Conservation (phyloP, 345 rosid genomes). For the Sisymbrium altissimum region DNA sequence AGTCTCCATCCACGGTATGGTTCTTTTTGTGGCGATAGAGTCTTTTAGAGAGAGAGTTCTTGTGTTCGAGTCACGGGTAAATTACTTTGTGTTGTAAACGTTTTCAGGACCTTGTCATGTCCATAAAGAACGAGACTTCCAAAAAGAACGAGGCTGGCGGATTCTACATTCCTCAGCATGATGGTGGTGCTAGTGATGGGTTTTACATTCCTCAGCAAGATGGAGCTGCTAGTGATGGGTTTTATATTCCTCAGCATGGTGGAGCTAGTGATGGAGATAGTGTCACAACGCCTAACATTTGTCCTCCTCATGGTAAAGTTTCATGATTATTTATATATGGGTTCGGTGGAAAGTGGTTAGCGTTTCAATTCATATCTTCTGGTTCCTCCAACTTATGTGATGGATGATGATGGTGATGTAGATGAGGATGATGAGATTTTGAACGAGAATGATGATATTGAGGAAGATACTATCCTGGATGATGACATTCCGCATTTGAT, state of each 20-base stretch:
- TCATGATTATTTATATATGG: background rate
- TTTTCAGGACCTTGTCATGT: background rate
- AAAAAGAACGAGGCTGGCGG: background rate
- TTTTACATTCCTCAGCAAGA: constrained; percentile 2
- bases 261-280: background rate
- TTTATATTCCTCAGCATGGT: background rate
- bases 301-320: background rate
- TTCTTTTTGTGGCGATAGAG: background rate
- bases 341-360: background rate
- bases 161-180: constrained; percentile 5
- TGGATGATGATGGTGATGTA: background rate
- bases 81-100: background rate
- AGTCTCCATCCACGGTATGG: background rate
- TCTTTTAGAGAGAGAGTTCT: background rate
- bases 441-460: constrained; percentile 18
- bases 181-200: background rate
- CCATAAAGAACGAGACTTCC: background rate
- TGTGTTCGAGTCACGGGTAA: background rate
- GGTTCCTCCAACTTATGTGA: background rate
- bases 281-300: background rate
- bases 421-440: constrained; percentile 14
- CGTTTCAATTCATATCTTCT: background rate
- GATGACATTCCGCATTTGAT: background rate
- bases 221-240: background rate
- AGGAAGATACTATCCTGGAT: background rate